These are phyloP conservation scores for Claviceps spartinae DNA, from an alignment of 2,329 filamentous ascomycete species.

Conservation along the genomic window DNA sequence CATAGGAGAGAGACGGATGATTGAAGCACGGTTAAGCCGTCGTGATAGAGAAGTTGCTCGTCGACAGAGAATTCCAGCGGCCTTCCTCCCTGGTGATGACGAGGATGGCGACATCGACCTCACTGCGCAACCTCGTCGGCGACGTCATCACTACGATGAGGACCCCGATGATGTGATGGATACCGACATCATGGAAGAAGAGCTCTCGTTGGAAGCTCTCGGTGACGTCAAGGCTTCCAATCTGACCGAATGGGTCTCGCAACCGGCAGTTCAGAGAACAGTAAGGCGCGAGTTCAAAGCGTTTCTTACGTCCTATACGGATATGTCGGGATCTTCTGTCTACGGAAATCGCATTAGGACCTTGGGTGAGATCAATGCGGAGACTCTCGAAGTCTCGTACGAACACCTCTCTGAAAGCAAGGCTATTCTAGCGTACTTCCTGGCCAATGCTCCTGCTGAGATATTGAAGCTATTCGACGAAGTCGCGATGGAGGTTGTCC, in stretches of 20 bases:
- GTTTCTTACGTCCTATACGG: conserved; percentile 91
- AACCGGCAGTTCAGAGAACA: conserved; percentile 78
- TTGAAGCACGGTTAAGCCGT: conserved; percentile 60
- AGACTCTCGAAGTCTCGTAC: conserved; percentile 92
- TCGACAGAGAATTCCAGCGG: conserved; percentile 52
- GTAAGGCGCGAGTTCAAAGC: conserved; percentile 96
- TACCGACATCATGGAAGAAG: conserved; percentile 88
- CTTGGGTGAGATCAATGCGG: conserved; percentile 92
- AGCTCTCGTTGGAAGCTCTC: conserved; percentile 81
- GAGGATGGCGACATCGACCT: conserved; percentile 77
- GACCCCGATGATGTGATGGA: conserved; percentile 86
- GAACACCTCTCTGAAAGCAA: conserved; percentile 82
- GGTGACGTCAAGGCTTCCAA: conserved; percentile 88
- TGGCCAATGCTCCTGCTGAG: conserved; percentile 90
- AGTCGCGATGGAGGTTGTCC: conserved; percentile 89
- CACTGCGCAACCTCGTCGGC: conserved; percentile 69
- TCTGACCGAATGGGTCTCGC: conserved; percentile 88
- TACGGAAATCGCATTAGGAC: conserved; percentile 91
- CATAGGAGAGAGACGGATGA: conserved; percentile 48
- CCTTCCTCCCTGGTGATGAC: conserved; percentile 68
- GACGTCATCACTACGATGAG: conserved; percentile 86
- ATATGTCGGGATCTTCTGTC: conserved; percentile 77
- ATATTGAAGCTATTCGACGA: conserved; percentile 93
- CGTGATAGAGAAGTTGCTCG: conserved; percentile 60
- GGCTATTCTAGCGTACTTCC: conserved; percentile 86